Conservation (phyloP, 2,329 filamentous ascomycete species). For the Trichoderma afroharzianum region DNA sequence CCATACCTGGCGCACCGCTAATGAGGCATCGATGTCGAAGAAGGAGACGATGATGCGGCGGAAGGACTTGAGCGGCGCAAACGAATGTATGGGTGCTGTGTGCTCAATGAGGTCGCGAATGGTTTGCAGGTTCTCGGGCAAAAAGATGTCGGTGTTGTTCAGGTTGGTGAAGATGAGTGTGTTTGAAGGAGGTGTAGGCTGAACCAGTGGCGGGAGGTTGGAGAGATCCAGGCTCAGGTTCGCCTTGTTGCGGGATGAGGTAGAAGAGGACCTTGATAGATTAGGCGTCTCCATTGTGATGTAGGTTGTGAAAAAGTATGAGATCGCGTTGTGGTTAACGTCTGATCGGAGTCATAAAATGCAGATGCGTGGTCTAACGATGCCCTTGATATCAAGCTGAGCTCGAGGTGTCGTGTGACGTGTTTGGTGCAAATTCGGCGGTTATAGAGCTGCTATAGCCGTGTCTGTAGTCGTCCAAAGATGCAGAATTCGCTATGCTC, state of each 20-base stretch:
- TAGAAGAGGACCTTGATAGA: conserved; percentile 44
- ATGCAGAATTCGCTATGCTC: neutral
- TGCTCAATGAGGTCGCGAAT: conserved; percentile 68
- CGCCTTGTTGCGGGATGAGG: conserved; percentile 41
- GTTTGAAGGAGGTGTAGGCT: conserved; percentile 75
- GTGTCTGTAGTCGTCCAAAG: neutral
- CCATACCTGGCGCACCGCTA: conserved; percentile 67
- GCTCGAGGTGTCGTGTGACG: neutral
- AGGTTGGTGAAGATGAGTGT: conserved; percentile 83
- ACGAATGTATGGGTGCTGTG: conserved; percentile 71
- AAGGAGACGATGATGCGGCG: conserved; percentile 78
- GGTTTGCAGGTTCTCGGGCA: conserved; percentile 66
- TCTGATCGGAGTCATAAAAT: neutral
- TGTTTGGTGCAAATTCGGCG: neutral
- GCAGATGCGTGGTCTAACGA: neutral
- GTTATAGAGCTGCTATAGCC: neutral
- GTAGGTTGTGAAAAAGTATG: neutral
- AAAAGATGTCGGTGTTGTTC: conserved; percentile 68
- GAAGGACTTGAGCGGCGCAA: conserved; percentile 78
- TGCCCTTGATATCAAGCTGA: neutral
- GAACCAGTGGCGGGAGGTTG: conserved; percentile 62
- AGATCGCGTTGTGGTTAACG: neutral
- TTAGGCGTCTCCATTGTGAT: conserved; percentile 36
- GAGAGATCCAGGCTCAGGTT: conserved; percentile 71
- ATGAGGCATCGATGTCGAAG: conserved; percentile 64